Base-by-base conservation (phyloP, 495 filamentous ascomycete species). In the Staphylotrichum longicolle region DNA sequence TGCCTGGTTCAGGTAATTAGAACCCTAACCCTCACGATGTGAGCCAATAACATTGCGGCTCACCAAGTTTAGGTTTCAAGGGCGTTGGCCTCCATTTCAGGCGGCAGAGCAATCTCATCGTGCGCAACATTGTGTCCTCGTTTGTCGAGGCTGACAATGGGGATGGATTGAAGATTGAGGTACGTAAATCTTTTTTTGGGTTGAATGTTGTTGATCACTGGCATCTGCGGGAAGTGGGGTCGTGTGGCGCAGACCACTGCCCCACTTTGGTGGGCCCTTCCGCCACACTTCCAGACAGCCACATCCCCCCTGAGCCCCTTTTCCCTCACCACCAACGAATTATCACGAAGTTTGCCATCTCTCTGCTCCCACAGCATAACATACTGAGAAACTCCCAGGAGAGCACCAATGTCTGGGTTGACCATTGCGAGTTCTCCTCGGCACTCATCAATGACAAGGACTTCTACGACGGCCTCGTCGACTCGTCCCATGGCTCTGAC, bases 391-490 rank as follows among this genome's bases (percentile, higher is more conserved):
- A 7, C 5, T 20, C 12, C 6, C 30, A 69, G 67, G 48, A 55
- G 40, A 72, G 70, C 66, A 84, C 72, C 62, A 87, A 88, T 58
- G 77, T 89, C 44, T 88, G 86, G 86, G 75, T 89, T 39, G 86
- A 90, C 71, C 86, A 89, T 70, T 80, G 78, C 72, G 86, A 90
- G 65, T 77, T 90, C 11, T 82, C 80, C 34, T 84, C 81, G 37
- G 78, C 85, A 66, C 68, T 72, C 33, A 74, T 75, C 64, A 75
- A 77, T 63, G 79, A 78, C 74, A 88, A 86, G 70, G 86, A 89
- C 72, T 85, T 84, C 68, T 88, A 88, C 68, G 87, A 88, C 63
- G 87, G 87, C 0, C 77, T 89, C 0, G 69, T 88, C 40, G 86
- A 89, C 66, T 72, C 87, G 58, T 78, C 78, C 12, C 83, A 85